phyloP scores from a whole-genome alignment of 805 yeast species.

The Myxozyma neglecta region DNA sequence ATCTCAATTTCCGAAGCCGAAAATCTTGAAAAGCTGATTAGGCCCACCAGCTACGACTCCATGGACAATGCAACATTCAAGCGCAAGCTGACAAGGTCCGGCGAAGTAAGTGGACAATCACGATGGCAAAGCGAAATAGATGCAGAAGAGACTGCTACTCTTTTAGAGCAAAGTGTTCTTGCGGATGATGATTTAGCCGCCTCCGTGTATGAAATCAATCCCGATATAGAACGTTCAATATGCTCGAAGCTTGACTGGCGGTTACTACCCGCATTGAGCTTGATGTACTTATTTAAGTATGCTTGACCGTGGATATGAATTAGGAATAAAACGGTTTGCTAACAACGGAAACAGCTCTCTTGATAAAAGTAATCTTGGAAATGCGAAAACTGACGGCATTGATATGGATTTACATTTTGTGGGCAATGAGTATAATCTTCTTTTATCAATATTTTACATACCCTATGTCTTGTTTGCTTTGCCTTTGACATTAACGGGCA shows the following conservation, averaged over 20 bases:
- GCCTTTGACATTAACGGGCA: conserved; percentile 47
- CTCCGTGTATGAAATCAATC: conserved; percentile 25
- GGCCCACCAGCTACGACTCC: conserved; percentile 3
- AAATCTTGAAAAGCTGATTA: neutral
- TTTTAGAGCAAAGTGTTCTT: conserved; percentile 21
- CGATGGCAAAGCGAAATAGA: neutral
- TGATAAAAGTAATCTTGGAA: conserved; percentile 52
- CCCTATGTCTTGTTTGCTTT: conserved; percentile 50
- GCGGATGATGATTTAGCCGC: conserved; percentile 25
- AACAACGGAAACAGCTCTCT: conserved; percentile 39
- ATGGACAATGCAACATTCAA: conserved; percentile 1
- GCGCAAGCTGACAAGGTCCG: conserved; percentile 2
- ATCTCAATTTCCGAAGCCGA: neutral
- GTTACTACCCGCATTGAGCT: conserved; percentile 48
- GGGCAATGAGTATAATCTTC: conserved; percentile 48
- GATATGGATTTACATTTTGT: conserved; percentile 46
- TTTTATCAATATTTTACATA: conserved; percentile 49
- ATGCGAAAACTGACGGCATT: conserved; percentile 52
- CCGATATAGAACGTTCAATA: conserved; percentile 34
- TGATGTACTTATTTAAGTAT: conserved; percentile 49
- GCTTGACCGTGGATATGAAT: neutral
- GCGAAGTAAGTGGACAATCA: neutral
- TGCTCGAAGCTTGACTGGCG: conserved; percentile 47
- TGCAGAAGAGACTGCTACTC: conserved; percentile 2
- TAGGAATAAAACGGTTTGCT: neutral